Base-by-base conservation (phyloP, 805 yeast genomes). In the Ogataea nakhonphanomensis region DNA sequence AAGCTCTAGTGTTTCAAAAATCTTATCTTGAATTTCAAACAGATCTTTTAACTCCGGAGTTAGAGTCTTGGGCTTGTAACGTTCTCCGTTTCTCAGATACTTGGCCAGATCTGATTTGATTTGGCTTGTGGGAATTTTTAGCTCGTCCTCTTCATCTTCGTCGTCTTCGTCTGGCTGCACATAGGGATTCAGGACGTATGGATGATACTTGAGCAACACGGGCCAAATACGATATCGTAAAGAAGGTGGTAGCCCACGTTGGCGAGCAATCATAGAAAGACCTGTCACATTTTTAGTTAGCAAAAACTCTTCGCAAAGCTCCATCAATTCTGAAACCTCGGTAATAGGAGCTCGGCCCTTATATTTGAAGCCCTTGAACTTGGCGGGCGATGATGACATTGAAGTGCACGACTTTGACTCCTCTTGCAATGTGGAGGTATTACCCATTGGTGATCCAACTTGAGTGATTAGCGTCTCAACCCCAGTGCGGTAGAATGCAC, bases 161-260 rank as follows among this genome's bases (percentile, higher is more conserved):
- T 61, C 66, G 15, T 62, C 66, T 21, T 57, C 64, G 54, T 75
- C 91, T 2, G 87, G 81, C 46, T 76, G 74, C 26, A 87, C 71
- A 50, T 77, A 83, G 0, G 96, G 96, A 35, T 79, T 70, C 24
- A 77, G 62, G 10, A 87, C 95, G 66, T 81, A 85, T 1, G 97
- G 96, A 59, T 90, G 97, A 53, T 79, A 79, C 50, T 80, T 80
- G 42, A 90, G 62, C 36, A 90, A 61, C 4, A 86, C 64, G 1
- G 96, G 96, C 97, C 97, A 90, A 7, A 86, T 84, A 41, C 73
- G 69, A 49, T 78, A 79, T 44, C 98, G 71, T 39, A 88, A 67
- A 41, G 79, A 73, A 1, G 95, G 91, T 1, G 97, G 97, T 21
- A 89, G 69, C 3, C 98, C 97, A 41, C 79, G 69, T 49, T 82